Percentiles rank a stretch among this genome's conserved stretches.
Evolutionary conservation across 2,329 filamentous ascomycete genomes (phyloP).

Genomic region (Myriangium duriaei): DNA sequence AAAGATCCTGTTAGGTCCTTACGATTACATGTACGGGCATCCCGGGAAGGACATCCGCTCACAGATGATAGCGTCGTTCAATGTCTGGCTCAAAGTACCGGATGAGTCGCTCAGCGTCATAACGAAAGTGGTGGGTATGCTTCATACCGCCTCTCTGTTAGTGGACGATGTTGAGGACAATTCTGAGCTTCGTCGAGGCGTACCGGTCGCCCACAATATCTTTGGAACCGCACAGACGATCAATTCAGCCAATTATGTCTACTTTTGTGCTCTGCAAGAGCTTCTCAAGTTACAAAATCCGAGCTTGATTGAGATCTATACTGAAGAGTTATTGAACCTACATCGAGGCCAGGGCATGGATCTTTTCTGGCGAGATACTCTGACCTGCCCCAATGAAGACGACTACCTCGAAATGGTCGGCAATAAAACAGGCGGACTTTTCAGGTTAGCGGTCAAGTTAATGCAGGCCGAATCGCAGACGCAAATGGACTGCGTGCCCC

Average conservation of each 20-base stretch:
- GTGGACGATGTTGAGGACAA: slow-evolving; percentile 83
- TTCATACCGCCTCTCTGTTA: slow-evolving; percentile 72
- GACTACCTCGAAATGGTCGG: slow-evolving; percentile 92
- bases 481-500: slow-evolving; percentile 56
- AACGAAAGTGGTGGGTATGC: slow-evolving; percentile 68
- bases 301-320: slow-evolving; percentile 56
- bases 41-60: slow-evolving; percentile 77
- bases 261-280: slow-evolving; percentile 68
- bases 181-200: slow-evolving; percentile 61
- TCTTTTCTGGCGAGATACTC: slow-evolving; percentile 74
- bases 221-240: slow-evolving; percentile 82
- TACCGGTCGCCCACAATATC: slow-evolving; percentile 72
- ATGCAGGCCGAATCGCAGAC: slow-evolving; percentile 63
- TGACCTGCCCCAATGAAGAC: slow-evolving; percentile 73
- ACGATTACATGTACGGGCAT: slow-evolving; percentile 64
- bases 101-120: slow-evolving; percentile 57
- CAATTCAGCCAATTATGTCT: slow-evolving; percentile 82
- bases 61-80: slow-evolving; percentile 69
- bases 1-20: slow-evolving; percentile 63
- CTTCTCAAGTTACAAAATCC: slow-evolving; percentile 59
- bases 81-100: slow-evolving; percentile 67
- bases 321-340: slow-evolving; percentile 71
- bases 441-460: slow-evolving; percentile 71
- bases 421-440: slow-evolving; percentile 82
- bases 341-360: slow-evolving; percentile 87